These are phyloP conservation scores for Penicillium thymicola DNA, from an alignment of 2,329 filamentous ascomycete species.

Conservation along the genomic window DNA sequence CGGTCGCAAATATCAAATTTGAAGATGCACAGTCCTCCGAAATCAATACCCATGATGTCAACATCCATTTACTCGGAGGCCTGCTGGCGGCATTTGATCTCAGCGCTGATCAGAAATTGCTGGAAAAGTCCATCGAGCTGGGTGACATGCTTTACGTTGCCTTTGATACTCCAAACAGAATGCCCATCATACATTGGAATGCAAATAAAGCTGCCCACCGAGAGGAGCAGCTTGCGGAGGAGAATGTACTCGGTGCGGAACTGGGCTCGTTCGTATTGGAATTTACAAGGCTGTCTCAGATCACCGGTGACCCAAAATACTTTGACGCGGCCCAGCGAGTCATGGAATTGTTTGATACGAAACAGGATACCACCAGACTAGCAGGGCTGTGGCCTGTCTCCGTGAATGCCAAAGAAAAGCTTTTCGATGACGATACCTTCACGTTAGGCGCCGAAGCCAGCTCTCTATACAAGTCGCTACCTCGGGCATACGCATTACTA, in stretches of 20 bases:
- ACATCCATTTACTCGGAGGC: constrained; percentile 81
- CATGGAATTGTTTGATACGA: constrained; percentile 30
- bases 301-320: constrained; percentile 38
- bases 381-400: constrained; percentile 41
- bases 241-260: constrained; percentile 31
- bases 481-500: constrained; percentile 47
- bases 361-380: constrained; percentile 36
- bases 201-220: constrained; percentile 22
- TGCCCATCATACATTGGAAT: constrained; percentile 63
- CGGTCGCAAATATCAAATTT: constrained; percentile 70
- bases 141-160: constrained; percentile 73
- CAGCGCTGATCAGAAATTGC: constrained; percentile 66
- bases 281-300: constrained; percentile 41
- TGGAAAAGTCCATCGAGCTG: constrained; percentile 71
- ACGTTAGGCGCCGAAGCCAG: constrained; percentile 56
- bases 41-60: constrained; percentile 83
- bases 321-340: constrained; percentile 40
- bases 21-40: constrained; percentile 62
- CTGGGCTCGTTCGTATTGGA: constrained; percentile 42
- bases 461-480: constrained; percentile 57
- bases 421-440: constrained; percentile 40
- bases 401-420: constrained; percentile 29
- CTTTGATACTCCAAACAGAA: constrained; percentile 86
- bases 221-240: constrained; percentile 26
- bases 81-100: constrained; percentile 80